Base-by-base conservation (phyloP, 2,329 filamentous ascomycete genomes). In the Zarea fungicola region DNA sequence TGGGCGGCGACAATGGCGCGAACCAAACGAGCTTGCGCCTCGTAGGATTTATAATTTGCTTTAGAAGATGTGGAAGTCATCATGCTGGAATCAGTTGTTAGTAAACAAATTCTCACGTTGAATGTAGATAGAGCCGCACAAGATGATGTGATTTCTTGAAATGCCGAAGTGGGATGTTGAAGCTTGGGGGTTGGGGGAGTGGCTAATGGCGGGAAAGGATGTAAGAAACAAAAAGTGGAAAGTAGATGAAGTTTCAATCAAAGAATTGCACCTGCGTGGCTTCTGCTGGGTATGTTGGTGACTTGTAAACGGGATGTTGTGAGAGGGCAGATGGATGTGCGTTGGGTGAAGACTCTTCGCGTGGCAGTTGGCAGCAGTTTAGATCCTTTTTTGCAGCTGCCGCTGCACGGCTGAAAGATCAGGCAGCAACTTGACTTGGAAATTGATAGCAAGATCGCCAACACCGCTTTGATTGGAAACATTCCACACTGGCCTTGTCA, bases 1-100 rank as follows among this genome's bases (percentile, higher is more conserved):
- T 78, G 72, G 3, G 79, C 77, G 0, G 80, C 81, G 1, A 85
- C 66, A 21, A 84, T 75, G 5, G 81, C 81, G 2, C 79, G 75
- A 3, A 84, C 68, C 29, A 85, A 74, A 39, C 81, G 79, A 18
- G 75, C 73, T 55, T 80, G 78, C 0, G 76, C 71, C 61, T 84
- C 80, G 60, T 80, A 82, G 2, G 70, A 72, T 53, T 75, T 77
- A 66, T 83, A 84, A 55, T 80, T 83, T 13, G 76, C 71, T 48
- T 72, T 72, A 45, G 58, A 45, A 28, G 52, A 62, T 25, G 62
- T 42, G 3, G 71, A 62, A 4, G 75, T 67, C 77, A 80, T 80
- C 11, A 4, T 54, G 44, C 29, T 51, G 31, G 28, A 16, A 16
- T 14, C 2, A 4, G 5, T 10, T 11, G 37, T 51, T 51, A 48